Conservation (phyloP, 1,284 basidiomycete genomes). For the Sutorius eximius region DNA sequence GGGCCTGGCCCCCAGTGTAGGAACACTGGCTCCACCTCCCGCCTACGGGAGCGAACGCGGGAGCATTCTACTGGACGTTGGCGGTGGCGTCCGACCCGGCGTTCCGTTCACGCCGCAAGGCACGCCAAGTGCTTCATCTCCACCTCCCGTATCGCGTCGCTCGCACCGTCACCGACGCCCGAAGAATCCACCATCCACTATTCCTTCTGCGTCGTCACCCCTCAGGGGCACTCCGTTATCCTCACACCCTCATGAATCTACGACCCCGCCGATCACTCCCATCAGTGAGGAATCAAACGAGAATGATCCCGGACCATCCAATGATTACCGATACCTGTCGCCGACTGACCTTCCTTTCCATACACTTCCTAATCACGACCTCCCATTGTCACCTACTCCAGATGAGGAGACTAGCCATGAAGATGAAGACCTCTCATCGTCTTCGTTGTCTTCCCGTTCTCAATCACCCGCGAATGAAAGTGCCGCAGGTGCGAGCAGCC, state of each 20-base stretch:
- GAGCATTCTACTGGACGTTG: slow-evolving; percentile 89
- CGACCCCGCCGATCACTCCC: slow-evolving; percentile 74
- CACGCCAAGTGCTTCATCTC: slow-evolving; percentile 49
- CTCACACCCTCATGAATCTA: slow-evolving; percentile 44
- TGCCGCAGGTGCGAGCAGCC: slow-evolving; percentile 73
- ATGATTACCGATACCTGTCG: slow-evolving; percentile 55
- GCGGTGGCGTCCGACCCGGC: slow-evolving; percentile 56
- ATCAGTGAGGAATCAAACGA: slow-evolving; percentile 63
- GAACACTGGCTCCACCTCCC: slow-evolving; percentile 92
- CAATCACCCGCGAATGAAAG: slow-evolving; percentile 51
- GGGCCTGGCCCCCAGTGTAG: slow-evolving; percentile 93
- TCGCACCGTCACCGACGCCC: slow-evolving; percentile 60
- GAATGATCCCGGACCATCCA: slow-evolving; percentile 46
- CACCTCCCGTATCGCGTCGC: slow-evolving; percentile 48
- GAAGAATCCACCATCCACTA: slow-evolving; percentile 41
- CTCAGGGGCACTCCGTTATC: slow-evolving; percentile 45
- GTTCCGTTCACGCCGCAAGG: slow-evolving; percentile 41
- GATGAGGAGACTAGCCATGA: slow-evolving; percentile 24
- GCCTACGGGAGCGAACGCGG: slow-evolving; percentile 94
- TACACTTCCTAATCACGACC: slow-evolving; percentile 47
- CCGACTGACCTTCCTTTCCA: slow-evolving; percentile 67
- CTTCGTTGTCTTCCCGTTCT: slow-evolving; percentile 43
- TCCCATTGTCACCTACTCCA: slow-evolving; percentile 46
- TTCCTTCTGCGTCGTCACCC: slow-evolving; percentile 59
- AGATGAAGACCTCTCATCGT: slow-evolving; percentile 34